phyloP scores from a whole-genome alignment of 2,329 filamentous ascomycete genomes.

The Ascochyta pisi region DNA sequence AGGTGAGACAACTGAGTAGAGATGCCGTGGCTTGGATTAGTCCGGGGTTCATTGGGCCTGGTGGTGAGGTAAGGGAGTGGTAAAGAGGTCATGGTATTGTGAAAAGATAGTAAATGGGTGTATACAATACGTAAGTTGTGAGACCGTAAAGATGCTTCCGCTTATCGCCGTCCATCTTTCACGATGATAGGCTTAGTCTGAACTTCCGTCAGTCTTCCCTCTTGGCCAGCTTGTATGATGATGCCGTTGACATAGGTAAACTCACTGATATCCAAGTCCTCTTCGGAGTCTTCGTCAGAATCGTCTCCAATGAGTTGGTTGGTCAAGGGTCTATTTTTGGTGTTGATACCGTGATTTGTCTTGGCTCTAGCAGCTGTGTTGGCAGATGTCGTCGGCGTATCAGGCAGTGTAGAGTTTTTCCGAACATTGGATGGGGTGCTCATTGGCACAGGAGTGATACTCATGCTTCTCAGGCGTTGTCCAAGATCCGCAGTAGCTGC shows the following conservation, averaged over 20 bases:
- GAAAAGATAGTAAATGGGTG: not conserved
- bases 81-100: conserved; percentile 39
- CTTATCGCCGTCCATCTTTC: not conserved
- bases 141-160: not conserved
- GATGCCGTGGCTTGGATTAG: conserved; percentile 69
- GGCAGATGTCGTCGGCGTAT: too few relatives aligned
- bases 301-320: not conserved
- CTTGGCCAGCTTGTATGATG: conserved; percentile 10
- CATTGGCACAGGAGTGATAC: conserved; percentile 32
- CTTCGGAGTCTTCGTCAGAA: conserved; percentile 3
- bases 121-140: not conserved
- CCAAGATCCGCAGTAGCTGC: not conserved
- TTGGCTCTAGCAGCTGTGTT: too few relatives aligned
- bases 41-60: conserved; percentile 72
- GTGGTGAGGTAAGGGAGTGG: conserved; percentile 73
- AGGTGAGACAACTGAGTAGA: conserved; percentile 66
- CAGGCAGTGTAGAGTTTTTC: not conserved
- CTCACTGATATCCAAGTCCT: conserved; percentile 20
- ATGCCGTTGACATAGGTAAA: conserved; percentile 12
- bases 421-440: not conserved
- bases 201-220: conserved; percentile 1
- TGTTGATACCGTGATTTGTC: too few relatives aligned
- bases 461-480: conserved; percentile 9
- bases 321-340: not conserved
- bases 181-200: not conserved